Base-by-base conservation (phyloP, 2,329 filamentous ascomycete genomes). In the Scolecobasidium constrictum region DNA sequence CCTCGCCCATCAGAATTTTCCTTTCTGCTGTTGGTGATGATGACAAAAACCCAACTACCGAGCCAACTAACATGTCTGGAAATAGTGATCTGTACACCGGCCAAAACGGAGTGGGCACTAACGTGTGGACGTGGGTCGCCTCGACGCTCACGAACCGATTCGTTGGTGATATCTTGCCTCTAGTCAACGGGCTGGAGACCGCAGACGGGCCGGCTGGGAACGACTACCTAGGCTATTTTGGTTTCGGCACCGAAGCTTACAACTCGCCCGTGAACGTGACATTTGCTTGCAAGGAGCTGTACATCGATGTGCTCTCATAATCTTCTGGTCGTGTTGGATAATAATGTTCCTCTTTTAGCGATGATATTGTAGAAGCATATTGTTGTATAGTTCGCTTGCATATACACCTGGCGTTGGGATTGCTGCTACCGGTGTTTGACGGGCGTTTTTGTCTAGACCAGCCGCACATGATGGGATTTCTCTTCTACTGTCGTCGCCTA, bases 171-270 rank as follows among this genome's bases (percentile, higher is more conserved):
- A 53, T 76, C 9, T 54, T 55, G 9, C 64, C 65, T 0, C 58
- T 76, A 3, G 47, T 75, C 28, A 59, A 61, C 3, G 56, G 61
- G 40, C 61, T 69, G 3, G 53, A 66, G 21, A 49, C 49, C 4
- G 46, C 63, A 42, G 53, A 58, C 3, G 42, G 53, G 9, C 47
- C 55, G 23, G 68, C 61, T 47, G 68, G 69, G 7, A 57, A 53
- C 0, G 65, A 71, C 50, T 74, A 72, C 51, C 53, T 76, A 15
- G 72, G 71, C 16, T 69, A 72, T 48, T 57, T 74, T 49, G 62
- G 62, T 36, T 69, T 75, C 47, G 72, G 72, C 17, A 66, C 67
- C 12, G 72, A 76, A 52, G 61, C 69, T 0, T 70, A 68, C 53
- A 65, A 56, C 4, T 57, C 64, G 5, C 44, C 52, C 18, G 50